A percentile compares a stretch with the other conserved stretches of the same genome.
Conservation (phyloP, 495 filamentous ascomycete species). For the Ramalina peruviana region DNA sequence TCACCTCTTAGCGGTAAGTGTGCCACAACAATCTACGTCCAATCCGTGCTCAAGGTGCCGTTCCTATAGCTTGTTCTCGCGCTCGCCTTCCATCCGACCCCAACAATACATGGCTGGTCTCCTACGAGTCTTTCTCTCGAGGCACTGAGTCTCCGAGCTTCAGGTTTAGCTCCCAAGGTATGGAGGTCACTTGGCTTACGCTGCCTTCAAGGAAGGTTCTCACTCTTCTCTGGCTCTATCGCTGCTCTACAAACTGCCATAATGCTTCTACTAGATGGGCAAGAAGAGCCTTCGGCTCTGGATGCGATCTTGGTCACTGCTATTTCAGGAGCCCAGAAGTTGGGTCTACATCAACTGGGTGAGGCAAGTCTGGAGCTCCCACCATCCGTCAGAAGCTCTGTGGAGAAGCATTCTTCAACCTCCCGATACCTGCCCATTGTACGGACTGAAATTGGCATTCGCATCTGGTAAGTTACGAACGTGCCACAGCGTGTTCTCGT, state of each 20-base stretch:
- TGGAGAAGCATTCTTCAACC: background rate
- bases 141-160: constrained; percentile 3
- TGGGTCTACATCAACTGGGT: constrained; percentile 19
- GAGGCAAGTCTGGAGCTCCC: constrained; percentile 6
- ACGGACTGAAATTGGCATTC: constrained; percentile 4
- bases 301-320: constrained; percentile 21
- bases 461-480: constrained; percentile 1
- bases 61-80: background rate
- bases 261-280: constrained; percentile 21
- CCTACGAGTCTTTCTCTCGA: background rate
- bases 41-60: background rate
- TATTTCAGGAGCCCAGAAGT: constrained; percentile 21
- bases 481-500: too few species aligned
- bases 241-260: constrained; percentile 19
- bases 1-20: constrained; percentile 2
- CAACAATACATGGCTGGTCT: constrained; percentile 2
- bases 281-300: constrained; percentile 14
- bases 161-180: background rate
- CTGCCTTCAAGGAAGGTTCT: constrained; percentile 16
- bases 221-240: constrained; percentile 22
- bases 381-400: background rate
- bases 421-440: background rate
- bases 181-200: constrained; percentile 20
- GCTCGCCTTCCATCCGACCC: constrained; percentile 6
- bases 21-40: background rate